Percentiles rank a stretch among this genome's conserved stretches.
These are phyloP conservation scores for Zygoascus meyerae DNA, from an alignment of 1,139 yeast species.

Conservation along the genomic window DNA sequence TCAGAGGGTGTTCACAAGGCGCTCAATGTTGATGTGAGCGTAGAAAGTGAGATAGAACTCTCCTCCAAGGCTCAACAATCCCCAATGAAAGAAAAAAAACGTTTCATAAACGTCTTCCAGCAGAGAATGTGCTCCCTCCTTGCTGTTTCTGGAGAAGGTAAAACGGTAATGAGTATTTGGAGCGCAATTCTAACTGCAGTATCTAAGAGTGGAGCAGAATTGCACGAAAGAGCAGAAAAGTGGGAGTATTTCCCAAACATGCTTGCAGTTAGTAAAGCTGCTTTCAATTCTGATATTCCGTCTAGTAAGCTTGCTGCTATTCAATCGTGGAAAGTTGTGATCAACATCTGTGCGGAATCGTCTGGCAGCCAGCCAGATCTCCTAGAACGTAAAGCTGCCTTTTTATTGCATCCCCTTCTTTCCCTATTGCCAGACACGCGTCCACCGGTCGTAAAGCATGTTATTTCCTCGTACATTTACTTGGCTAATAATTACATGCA, in stretches of 20 bases:
- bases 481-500: constrained; percentile 11
- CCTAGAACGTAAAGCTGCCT: constrained; percentile 11
- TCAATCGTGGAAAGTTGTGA: constrained; percentile 19
- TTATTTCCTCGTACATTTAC: constrained; percentile 11
- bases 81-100: not conserved
- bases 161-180: constrained; percentile 21
- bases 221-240: constrained; percentile 16
- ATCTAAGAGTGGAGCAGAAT: constrained; percentile 16
- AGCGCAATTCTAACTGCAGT: constrained; percentile 17
- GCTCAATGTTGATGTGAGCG: not conserved
- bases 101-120: constrained; percentile 16
- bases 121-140: constrained; percentile 12
- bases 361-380: constrained; percentile 3
- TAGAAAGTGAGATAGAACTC: not conserved
- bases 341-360: constrained; percentile 14
- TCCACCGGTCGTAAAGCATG: constrained; percentile 11
- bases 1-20: not conserved
- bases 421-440: constrained; percentile 16
- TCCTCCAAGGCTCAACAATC: too few relatives aligned
- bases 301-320: constrained; percentile 19
- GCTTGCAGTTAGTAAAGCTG: constrained; percentile 19
- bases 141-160: constrained; percentile 16
- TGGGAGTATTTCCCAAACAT: constrained; percentile 20
- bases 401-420: constrained; percentile 19
- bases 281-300: constrained; percentile 18